Evolutionary conservation across 129 eudicot species (phyloP).

Genomic region (Logfia minima): DNA sequence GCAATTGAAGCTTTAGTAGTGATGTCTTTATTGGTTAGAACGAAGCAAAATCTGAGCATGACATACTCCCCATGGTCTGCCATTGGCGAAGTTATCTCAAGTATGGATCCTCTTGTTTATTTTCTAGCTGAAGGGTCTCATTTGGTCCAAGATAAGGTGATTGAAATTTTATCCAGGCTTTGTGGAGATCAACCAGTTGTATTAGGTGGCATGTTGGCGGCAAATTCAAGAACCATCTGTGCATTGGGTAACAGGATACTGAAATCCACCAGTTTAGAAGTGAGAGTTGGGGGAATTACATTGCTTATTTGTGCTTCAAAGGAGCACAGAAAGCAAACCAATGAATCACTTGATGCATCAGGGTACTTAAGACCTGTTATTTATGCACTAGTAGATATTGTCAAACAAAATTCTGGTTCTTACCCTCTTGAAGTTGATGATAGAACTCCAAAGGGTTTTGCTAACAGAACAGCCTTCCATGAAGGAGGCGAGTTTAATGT

Average conservation of each 20-base stretch:
- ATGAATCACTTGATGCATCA: constrained; percentile 51
- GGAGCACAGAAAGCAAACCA: constrained; percentile 42
- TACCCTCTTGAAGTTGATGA: constrained; percentile 50
- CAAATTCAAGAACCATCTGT: constrained; percentile 48
- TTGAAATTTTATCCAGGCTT: constrained; percentile 67
- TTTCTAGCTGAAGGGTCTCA: constrained; percentile 61
- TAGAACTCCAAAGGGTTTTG: constrained; percentile 45
- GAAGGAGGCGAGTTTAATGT: constrained; percentile 55
- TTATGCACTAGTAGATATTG: constrained; percentile 55
- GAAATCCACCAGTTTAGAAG: constrained; percentile 57
- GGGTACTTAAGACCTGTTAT: constrained; percentile 58
- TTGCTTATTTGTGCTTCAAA: constrained; percentile 68
- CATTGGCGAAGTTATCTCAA: constrained; percentile 57
- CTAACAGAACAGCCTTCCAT: constrained; percentile 48
- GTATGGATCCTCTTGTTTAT: constrained; percentile 56
- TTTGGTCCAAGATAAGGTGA: constrained; percentile 57
- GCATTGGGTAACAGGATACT: constrained; percentile 63
- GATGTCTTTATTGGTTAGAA: constrained; percentile 48
- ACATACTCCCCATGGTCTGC: constrained; percentile 47
- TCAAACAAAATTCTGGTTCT: constrained; percentile 45
- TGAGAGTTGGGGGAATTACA: constrained; percentile 64
- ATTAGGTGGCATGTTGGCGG: constrained; percentile 50
- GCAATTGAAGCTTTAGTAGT: constrained; percentile 67
- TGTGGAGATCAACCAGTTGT: constrained; percentile 59
- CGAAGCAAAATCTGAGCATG: constrained; percentile 44